Evolutionary conservation across 1,139 yeast species (phyloP).

Genomic region (Meyerozyma sp.): DNA sequence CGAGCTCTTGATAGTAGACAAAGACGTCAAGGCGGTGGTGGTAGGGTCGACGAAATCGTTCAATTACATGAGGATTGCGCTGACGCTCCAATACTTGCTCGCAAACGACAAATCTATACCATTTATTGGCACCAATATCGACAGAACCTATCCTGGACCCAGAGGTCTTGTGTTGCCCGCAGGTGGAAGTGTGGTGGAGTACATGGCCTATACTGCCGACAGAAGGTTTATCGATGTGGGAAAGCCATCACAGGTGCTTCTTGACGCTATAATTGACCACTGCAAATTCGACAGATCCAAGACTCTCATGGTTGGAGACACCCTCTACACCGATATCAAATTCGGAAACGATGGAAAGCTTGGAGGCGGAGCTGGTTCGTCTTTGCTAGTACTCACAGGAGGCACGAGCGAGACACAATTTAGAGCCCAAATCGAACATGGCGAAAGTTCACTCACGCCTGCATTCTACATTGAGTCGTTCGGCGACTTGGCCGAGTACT

Average conservation of each 20-base stretch:
- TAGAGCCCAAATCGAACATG: slow-evolving; percentile 9
- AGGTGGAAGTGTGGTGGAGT: slow-evolving; percentile 39
- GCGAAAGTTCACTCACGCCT: slow-evolving; percentile 21
- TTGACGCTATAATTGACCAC: slow-evolving; percentile 13
- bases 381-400: slow-evolving; percentile 33
- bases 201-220: slow-evolving; percentile 31
- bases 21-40: slow-evolving; percentile 35
- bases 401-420: slow-evolving; percentile 23
- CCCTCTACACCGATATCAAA: slow-evolving; percentile 38
- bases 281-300: slow-evolving; percentile 5
- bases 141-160: slow-evolving; percentile 37
- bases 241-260: slow-evolving; percentile 30
- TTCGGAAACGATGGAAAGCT: slow-evolving; percentile 38
- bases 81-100: slow-evolving; percentile 35
- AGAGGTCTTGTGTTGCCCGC: slow-evolving; percentile 35
- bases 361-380: slow-evolving; percentile 23
- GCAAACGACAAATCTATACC: slow-evolving; percentile 28
- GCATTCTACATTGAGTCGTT: slow-evolving; percentile 26
- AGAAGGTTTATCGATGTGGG: slow-evolving; percentile 34
- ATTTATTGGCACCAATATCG: slow-evolving; percentile 38
- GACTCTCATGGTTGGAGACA: slow-evolving; percentile 41
- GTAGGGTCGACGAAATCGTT: slow-evolving; percentile 37
- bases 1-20: slow-evolving; percentile 39
- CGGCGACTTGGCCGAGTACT: slow-evolving; percentile 17
- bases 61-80: slow-evolving; percentile 34